These are phyloP conservation scores for Thelonectria olida DNA, from an alignment of 2,329 filamentous ascomycete genomes.

Conservation along the genomic window DNA sequence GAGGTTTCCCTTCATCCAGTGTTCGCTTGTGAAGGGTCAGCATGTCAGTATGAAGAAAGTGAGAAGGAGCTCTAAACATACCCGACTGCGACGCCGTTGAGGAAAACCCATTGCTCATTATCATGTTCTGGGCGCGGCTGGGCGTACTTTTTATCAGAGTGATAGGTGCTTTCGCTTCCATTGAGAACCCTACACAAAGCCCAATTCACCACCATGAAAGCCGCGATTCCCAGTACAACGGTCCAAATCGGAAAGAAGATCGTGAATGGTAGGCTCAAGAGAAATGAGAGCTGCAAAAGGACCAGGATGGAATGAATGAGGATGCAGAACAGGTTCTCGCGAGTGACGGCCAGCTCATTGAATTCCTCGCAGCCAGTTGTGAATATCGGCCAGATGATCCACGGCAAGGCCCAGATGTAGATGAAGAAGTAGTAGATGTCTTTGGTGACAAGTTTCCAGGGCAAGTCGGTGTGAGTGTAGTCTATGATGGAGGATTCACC, in stretches of 20 bases:
- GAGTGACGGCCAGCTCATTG: constrained; percentile 71
- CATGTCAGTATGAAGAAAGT: background rate
- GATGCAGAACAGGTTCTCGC: constrained; percentile 65
- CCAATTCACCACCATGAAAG: constrained; percentile 61
- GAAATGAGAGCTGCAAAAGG: constrained; percentile 67
- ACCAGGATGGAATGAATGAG: constrained; percentile 66
- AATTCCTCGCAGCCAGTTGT: constrained; percentile 62
- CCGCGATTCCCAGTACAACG: constrained; percentile 48
- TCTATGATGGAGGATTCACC: constrained; percentile 66
- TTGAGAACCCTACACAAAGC: constrained; percentile 61
- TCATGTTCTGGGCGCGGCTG: constrained; percentile 58
- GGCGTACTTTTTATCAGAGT: constrained; percentile 63
- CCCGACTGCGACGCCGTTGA: constrained; percentile 77
- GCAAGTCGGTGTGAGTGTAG: constrained; percentile 68
- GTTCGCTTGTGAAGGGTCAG: constrained; percentile 51
- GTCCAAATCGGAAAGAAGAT: constrained; percentile 60
- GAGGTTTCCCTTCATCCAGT: constrained; percentile 77
- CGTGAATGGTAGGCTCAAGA: constrained; percentile 65
- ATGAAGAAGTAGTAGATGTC: constrained; percentile 66
- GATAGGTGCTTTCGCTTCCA: constrained; percentile 57
- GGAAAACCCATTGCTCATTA: constrained; percentile 80
- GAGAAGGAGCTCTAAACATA: constrained; percentile 45
- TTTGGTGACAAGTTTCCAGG: constrained; percentile 59
- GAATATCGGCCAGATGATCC: constrained; percentile 66
- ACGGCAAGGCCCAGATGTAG: constrained; percentile 66